These are phyloP conservation scores for Penicillium angulare DNA, from an alignment of 495 filamentous ascomycete species.

Conservation along the genomic window DNA sequence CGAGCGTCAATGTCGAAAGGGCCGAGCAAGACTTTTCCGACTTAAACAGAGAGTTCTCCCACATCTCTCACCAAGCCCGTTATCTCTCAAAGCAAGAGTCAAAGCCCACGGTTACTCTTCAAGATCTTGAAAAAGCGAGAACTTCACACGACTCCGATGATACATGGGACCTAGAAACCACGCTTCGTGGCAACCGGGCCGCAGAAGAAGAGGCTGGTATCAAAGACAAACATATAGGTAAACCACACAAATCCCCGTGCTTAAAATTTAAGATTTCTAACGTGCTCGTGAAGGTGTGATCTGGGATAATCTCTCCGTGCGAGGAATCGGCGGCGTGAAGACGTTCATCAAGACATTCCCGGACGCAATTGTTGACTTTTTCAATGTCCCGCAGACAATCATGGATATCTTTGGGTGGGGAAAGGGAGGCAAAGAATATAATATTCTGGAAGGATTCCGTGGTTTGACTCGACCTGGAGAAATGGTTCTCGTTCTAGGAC, in stretches of 20 bases:
- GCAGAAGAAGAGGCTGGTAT: slow-evolving; percentile 77
- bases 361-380: slow-evolving; percentile 73
- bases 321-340: slow-evolving; percentile 71
- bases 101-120: slow-evolving; percentile 19
- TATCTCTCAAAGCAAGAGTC: slow-evolving; percentile 41
- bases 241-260: background rate
- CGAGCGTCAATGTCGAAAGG: slow-evolving; percentile 64
- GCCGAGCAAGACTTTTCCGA: slow-evolving; percentile 78
- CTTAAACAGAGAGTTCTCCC: slow-evolving; percentile 69
- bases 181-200: slow-evolving; percentile 63
- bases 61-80: slow-evolving; percentile 56
- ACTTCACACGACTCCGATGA: slow-evolving; percentile 50
- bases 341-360: slow-evolving; percentile 83
- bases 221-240: slow-evolving; percentile 69
- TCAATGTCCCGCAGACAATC: slow-evolving; percentile 63
- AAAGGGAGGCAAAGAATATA: slow-evolving; percentile 62
- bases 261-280: background rate
- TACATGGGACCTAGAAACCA: slow-evolving; percentile 68
- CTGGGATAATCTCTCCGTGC: slow-evolving; percentile 76
- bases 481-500: slow-evolving; percentile 86
- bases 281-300: slow-evolving; percentile 53
- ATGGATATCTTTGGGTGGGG: slow-evolving; percentile 57
- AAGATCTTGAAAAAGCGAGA: slow-evolving; percentile 51
- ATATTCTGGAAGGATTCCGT: slow-evolving; percentile 54
- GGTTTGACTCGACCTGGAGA: slow-evolving; percentile 73